phyloP scores from a whole-genome alignment of 2,329 filamentous ascomycete species.

The Clarireedia homoeocarpa region DNA sequence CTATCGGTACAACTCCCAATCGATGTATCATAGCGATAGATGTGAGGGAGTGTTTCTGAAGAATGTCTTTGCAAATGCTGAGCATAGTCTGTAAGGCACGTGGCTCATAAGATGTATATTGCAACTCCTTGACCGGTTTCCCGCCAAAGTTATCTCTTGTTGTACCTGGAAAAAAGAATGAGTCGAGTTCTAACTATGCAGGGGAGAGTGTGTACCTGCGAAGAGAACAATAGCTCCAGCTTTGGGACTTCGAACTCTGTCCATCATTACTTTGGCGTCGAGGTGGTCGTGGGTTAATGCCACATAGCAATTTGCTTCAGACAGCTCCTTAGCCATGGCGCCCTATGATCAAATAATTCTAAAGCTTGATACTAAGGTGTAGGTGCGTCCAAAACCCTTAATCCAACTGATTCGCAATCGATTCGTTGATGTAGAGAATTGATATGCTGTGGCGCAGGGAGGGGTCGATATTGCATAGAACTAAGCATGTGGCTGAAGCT shows the following conservation, averaged over 20 bases:
- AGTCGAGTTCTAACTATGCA: slow-evolving; percentile 1
- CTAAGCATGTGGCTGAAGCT: not conserved
- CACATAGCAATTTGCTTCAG: slow-evolving; percentile 52
- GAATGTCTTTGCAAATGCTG: slow-evolving; percentile 50
- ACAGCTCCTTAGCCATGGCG: slow-evolving; percentile 32
- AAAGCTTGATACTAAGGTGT: no score
- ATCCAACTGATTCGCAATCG: no score
- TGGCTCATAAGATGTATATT: slow-evolving; percentile 67
- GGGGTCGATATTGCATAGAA: not conserved
- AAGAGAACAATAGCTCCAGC: slow-evolving; percentile 73
- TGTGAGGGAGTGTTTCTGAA: slow-evolving; percentile 54
- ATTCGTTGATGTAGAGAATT: no score
- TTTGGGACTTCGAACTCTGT: slow-evolving; percentile 61
- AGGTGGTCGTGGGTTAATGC: slow-evolving; percentile 58
- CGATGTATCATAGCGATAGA: slow-evolving; percentile 78
- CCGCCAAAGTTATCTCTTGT: slow-evolving; percentile 68
- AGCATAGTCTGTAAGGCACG: slow-evolving; percentile 64
- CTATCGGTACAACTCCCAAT: slow-evolving; percentile 76
- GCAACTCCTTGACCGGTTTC: slow-evolving; percentile 64
- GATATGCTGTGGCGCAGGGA: not conserved
- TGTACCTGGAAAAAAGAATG: slow-evolving; percentile 45
- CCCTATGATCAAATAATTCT: no score
- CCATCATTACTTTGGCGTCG: slow-evolving; percentile 48
- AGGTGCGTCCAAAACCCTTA: no score
- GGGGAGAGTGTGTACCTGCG: slow-evolving; percentile 44